Evolutionary conservation across 208 protist genomes (phyloP), one percentile per base, ranked within the genome.

Genomic region (Leishmania aethiopica): DNA sequence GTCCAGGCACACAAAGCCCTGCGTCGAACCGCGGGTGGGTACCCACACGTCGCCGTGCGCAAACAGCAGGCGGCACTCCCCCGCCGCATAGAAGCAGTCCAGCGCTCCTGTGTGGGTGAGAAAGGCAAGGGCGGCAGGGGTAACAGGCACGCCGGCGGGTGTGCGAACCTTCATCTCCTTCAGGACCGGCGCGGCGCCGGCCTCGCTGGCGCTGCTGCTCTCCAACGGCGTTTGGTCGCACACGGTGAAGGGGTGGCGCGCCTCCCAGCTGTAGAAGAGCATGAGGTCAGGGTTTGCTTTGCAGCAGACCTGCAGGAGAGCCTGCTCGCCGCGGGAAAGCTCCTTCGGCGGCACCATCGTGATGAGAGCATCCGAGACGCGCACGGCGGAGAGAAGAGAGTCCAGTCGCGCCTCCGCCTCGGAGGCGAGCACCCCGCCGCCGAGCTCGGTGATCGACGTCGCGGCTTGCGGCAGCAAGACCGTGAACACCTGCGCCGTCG

Each of bases 31-130:
- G 32, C 89, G 91, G 57, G 86, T 90, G 4, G 83, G 85, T 2
- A 92, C 51, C 91, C 91, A 94, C 66, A 89, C 87, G 28, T 87
- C 81, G 35, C 88, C 91, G 51, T 89, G 64, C 57, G 83, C 83
- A 67, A 85, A 86, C 60, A 94, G 82, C 22, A 91, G 72, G 11
- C 72, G 76, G 53, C 76, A 82, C 70, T 80, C 75, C 32, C 78
- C 75, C 45, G 76, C 57, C 15, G 35, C 60, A 66, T 86, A 91
- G 75, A 89, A 88, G 79, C 45, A 77, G 66, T 77, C 70, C 47
- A 92, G 86, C 25, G 83, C 80, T 13, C 78, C 85, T 28, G 75
- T 47, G 60, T 86, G 82, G 8, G 90, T 88, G 19, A 92, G 74
- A 73, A 82, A 82, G 49, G 83, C 84, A 19, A 94, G 74, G 19